Percentiles rank a stretch among this genome's conserved stretches.
Conservation (phyloP, 164 flowering plant species). For the Chimonanthus salicifolius region DNA sequence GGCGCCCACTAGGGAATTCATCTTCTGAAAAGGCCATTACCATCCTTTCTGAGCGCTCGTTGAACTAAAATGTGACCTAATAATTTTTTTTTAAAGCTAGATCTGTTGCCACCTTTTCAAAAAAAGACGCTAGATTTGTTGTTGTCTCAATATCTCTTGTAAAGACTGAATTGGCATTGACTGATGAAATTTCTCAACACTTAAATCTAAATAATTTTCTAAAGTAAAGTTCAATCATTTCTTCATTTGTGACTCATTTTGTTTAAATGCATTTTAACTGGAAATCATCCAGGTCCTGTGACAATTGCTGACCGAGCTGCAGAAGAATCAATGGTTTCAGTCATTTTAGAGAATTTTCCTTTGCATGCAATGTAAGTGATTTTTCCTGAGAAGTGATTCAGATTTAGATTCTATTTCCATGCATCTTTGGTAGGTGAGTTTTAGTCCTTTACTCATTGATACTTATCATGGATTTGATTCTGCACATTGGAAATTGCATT, state of each 20-base stretch:
- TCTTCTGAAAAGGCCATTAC: no score
- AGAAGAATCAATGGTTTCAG: conserved; percentile 83
- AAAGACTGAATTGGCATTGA: no score
- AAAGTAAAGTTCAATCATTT: not conserved
- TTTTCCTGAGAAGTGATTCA: not conserved
- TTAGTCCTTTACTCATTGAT: not conserved
- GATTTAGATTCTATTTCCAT: no score
- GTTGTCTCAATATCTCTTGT: no score
- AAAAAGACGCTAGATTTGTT: no score
- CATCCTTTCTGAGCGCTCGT: no score
- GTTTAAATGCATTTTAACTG: not conserved
- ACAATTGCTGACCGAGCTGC: conserved; percentile 91
- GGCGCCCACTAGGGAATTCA: no score
- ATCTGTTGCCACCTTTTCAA: no score
- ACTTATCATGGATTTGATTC: not conserved
- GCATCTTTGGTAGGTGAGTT: not conserved
- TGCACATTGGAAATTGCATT: not conserved
- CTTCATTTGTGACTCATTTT: not conserved
- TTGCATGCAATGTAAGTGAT: conserved; percentile 84
- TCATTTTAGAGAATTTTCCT: conserved; percentile 65
- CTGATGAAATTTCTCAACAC: no score
- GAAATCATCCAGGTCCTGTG: conserved; percentile 70
- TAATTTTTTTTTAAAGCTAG: no score
- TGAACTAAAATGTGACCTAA: no score
- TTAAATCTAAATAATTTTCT: not conserved